Conservation (phyloP, 768 basidiomycete genomes). For the Floccularia luteovirens region DNA sequence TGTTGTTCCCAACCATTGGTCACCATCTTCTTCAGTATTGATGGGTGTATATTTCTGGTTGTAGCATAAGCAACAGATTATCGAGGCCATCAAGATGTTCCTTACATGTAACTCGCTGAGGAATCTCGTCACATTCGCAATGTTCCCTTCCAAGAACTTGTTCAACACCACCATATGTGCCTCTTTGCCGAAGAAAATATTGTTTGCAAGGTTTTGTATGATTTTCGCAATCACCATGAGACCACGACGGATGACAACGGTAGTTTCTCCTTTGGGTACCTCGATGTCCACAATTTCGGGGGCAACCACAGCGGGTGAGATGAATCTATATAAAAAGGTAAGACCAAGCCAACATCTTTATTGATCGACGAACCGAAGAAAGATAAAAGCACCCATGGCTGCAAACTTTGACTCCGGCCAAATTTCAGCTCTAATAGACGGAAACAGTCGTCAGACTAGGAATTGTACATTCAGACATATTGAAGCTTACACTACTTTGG, state of each 20-base stretch:
- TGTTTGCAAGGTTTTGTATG: constrained; percentile 90
- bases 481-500: constrained; percentile 59
- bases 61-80: not conserved
- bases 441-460: constrained; percentile 4
- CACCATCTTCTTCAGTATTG: constrained; percentile 48
- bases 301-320: constrained; percentile 84
- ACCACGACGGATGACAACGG: constrained; percentile 56
- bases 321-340: constrained; percentile 46
- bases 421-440: constrained; percentile 37
- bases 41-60: constrained; percentile 26
- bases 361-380: constrained; percentile 57
- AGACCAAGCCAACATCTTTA: not conserved
- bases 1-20: constrained; percentile 70
- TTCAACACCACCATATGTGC: constrained; percentile 79
- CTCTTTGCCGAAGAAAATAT: constrained; percentile 90
- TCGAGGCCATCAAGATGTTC: not conserved
- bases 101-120: constrained; percentile 69
- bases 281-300: constrained; percentile 84
- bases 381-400: constrained; percentile 86
- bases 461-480: not conserved
- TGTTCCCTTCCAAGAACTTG: constrained; percentile 62
- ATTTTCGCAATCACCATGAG: constrained; percentile 86
- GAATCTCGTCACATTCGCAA: constrained; percentile 68
- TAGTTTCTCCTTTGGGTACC: constrained; percentile 52
- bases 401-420: constrained; percentile 80